Evolutionary conservation across 345 rosid species (phyloP).

Genomic region (Aurinia saxatilis): DNA sequence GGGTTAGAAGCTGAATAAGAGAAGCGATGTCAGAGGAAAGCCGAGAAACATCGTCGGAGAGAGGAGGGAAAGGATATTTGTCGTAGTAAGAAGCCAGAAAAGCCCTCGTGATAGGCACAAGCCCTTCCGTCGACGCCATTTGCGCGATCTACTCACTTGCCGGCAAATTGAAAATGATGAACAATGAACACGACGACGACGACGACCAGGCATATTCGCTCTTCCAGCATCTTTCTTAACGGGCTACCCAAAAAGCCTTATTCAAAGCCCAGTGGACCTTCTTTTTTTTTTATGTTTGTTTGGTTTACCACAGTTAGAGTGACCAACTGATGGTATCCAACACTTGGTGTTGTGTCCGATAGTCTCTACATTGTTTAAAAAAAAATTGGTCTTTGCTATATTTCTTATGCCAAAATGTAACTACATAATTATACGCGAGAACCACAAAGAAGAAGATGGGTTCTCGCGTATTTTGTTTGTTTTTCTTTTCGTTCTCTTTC

Average conservation of each 20-base stretch:
- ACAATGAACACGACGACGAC: background rate
- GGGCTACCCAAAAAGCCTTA: background rate
- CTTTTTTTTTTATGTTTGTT: background rate
- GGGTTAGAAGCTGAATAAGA: slow-evolving; percentile 44
- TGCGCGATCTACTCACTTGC: slow-evolving; percentile 14
- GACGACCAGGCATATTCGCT: slow-evolving; percentile 6
- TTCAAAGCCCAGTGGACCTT: background rate
- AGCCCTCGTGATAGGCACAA: slow-evolving; percentile 75
- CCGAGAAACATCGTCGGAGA: slow-evolving; percentile 59
- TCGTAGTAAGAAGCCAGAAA: slow-evolving; percentile 82
- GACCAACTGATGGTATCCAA: too few relatives aligned
- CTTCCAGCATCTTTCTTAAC: background rate
- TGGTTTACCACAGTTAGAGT: too few relatives aligned
- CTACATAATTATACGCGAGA: too few relatives aligned
- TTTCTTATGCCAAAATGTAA: too few relatives aligned
- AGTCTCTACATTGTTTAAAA: too few relatives aligned
- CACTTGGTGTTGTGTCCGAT: too few relatives aligned
- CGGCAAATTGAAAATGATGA: background rate
- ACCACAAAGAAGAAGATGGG: too few relatives aligned
- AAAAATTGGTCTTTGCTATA: too few relatives aligned
- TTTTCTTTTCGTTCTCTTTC: too few relatives aligned
- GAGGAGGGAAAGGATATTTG: slow-evolving; percentile 60
- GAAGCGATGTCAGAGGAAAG: slow-evolving; percentile 63
- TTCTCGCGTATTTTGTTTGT: too few relatives aligned
- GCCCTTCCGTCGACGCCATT: slow-evolving; percentile 81